Percentiles rank a stretch among this genome's conserved stretches.
phyloP scores from a whole-genome alignment of 306 rosid species.

The Prinsepia uniflora region DNA sequence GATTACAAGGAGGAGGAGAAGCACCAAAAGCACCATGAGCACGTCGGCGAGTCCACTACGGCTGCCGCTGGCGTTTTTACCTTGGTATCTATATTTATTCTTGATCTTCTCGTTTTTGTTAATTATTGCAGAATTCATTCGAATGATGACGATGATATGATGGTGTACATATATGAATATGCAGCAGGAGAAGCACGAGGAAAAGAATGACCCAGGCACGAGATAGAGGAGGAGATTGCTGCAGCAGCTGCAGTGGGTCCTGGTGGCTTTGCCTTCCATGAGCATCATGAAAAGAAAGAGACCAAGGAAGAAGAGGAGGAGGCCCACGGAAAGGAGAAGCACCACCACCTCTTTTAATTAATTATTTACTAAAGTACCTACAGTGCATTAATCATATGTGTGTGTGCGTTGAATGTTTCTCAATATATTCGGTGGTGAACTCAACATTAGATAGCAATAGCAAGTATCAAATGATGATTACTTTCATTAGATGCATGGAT shows the following conservation, averaged over 20 bases:
- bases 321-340: constrained; percentile 61
- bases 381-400: no score
- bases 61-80: constrained; percentile 57
- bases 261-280: constrained; percentile 74
- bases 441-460: no score
- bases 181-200: constrained; percentile 67
- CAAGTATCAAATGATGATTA: no score
- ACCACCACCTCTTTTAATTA: constrained; percentile 42
- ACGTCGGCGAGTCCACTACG: constrained; percentile 46
- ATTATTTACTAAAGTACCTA: no score
- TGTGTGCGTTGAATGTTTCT: no score
- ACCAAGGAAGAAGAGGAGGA: constrained; percentile 51
- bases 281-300: constrained; percentile 67
- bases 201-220: constrained; percentile 66
- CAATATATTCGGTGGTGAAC: no score
- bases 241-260: constrained; percentile 56
- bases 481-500: no score
- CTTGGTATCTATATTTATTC: constrained; percentile 38
- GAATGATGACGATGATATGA: no score
- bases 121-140: no score
- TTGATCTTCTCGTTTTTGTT: neutral
- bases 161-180: neutral
- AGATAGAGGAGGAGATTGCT: constrained; percentile 69
- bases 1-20: constrained; percentile 67
- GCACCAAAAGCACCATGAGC: constrained; percentile 62